Base-by-base conservation (phyloP, 1,284 basidiomycete species). In the Thecaphora frezii region DNA sequence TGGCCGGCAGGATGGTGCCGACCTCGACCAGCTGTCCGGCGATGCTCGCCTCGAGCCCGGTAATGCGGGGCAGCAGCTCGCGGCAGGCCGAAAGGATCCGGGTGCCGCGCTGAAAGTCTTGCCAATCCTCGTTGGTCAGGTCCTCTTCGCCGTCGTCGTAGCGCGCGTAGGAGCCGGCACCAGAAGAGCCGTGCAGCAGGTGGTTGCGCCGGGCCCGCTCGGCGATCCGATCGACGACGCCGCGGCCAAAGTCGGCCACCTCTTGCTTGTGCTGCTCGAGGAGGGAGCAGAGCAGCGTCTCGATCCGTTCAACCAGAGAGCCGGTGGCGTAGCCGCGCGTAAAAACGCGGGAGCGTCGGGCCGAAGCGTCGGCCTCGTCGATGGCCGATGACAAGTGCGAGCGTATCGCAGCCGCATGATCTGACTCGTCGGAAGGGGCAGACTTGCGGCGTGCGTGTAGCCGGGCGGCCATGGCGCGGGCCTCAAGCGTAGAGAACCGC, bases 11-110 rank as follows among this genome's bases (percentile, higher is more conserved):
- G 2, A 23, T 3, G 5, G n/a, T 24, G 13, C 47, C 47, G 10
- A 59, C 48, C 46, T 66, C 64, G 7, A 58, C 54, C 23, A 66
- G 47, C 23, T 58, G 53, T n/a, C 48, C 51, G 8, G 64, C 64
- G 18, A 66, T 51, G 14, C 33, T 46, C 24, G 52, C 46, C 28
- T 66, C 64, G 23, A 66, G 30, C 1, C 23, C 40, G 1, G 46
- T 24, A 9, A 62, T 28, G 3, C 55, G 50, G n/a, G 49, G 47
- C 0, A 66, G 33, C 9, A 49, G 40, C n/a, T 58, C 55, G 21
- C 48, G 37, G 36, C 64, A 66, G 19, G 51, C 46, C 9, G 48
- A n/a, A 4, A 66, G 51, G 39, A 51, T 58, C 8, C 57, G 49
- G 2, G 53, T 66, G 1, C 50, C 53, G 18, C 51, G 58, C 22